Evolutionary conservation across 345 rosid species (phyloP), one percentile per base, ranked within the genome.

Genomic region (Dipteronia dyeriana): DNA sequence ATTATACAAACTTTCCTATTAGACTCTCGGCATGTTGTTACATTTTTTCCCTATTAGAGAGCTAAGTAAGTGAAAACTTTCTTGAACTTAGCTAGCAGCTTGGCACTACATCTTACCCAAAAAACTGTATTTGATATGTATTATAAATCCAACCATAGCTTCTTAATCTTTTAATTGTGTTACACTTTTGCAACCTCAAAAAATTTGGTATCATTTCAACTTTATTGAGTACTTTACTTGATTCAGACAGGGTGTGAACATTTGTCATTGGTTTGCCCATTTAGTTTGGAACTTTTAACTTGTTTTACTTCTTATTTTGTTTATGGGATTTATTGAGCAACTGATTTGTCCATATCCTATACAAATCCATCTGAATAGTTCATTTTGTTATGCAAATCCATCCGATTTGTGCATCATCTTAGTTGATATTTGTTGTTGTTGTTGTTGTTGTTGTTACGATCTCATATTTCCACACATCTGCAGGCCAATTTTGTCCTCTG

Each of bases 401-500:
- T 74, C 19, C 20, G 43, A 63, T 74, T 74, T 63, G 60, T 63
- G 23, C 56, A 41, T 25, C 23, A 39, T 45, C 23, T 12, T 74
- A 26, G 69, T 74, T 62, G 56, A 17, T 65, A 23, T 41, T 69
- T 7, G 23, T 75, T 26, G 29, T 29, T 29, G 31, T 29, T 29
- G 53, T 70, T 66, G 49, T 9, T 41, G 45, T 41, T 41, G 10
- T 59, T 57, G 22, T 34, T 5, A 26, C 62, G 56, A 38, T 73
- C 62, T 68, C 47, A 6, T 53, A n/a, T 9, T 41, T 41, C 45
- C 45, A 73, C 63, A 74, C 9, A 22, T 53, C 45, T 85, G 80
- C 83, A 86, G 94, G 85, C 86, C 54, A 72, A 85, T 62, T 90
- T 84, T 83, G 94, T 83, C 1, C 74, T 83, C 20, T 90, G 94